These are phyloP conservation scores for Pseudotulostoma volvatum DNA, from an alignment of 495 filamentous ascomycete species.

Conservation along the genomic window DNA sequence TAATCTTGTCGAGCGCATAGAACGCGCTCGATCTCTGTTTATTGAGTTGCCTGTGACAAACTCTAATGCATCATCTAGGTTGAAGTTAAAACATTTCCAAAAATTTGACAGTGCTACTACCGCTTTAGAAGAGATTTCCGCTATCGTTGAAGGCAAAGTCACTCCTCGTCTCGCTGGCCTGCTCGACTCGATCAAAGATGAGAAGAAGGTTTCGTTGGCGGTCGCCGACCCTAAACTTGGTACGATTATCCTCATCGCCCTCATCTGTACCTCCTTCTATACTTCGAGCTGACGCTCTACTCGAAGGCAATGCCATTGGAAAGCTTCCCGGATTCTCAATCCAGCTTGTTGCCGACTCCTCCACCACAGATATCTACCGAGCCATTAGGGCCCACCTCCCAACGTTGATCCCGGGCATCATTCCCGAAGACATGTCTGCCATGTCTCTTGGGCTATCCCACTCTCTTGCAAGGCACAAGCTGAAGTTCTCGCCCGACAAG, in stretches of 20 bases:
- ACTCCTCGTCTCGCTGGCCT: slow-evolving; percentile 74
- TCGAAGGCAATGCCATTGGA: slow-evolving; percentile 62
- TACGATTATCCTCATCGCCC: slow-evolving; percentile 17
- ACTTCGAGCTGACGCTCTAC: not conserved
- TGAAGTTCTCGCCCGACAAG: slow-evolving; percentile 98
- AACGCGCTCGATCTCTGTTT: too few relatives aligned
- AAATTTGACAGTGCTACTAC: slow-evolving; percentile 85
- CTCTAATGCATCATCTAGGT: slow-evolving; percentile 32
- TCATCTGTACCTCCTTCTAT: not conserved
- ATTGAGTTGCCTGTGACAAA: slow-evolving; percentile 10
- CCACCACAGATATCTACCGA: slow-evolving; percentile 76
- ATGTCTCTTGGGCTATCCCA: slow-evolving; percentile 95
- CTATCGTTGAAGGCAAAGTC: slow-evolving; percentile 84
- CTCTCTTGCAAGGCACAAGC: slow-evolving; percentile 92
- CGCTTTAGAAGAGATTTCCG: slow-evolving; percentile 75
- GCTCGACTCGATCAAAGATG: slow-evolving; percentile 82
- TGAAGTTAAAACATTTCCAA: slow-evolving; percentile 90
- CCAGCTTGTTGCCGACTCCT: slow-evolving; percentile 70
- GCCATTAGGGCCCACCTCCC: slow-evolving; percentile 81
- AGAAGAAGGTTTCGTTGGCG: slow-evolving; percentile 90
- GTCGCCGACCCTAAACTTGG: slow-evolving; percentile 91
- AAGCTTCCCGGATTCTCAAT: slow-evolving; percentile 80
- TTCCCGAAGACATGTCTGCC: slow-evolving; percentile 68
- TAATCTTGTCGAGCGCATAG: too few relatives aligned
- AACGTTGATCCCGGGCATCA: slow-evolving; percentile 78